Evolutionary conservation across 2,329 filamentous ascomycete species (phyloP), one percentile per base, ranked within the genome.

Genomic region (Penicillium sp.): DNA sequence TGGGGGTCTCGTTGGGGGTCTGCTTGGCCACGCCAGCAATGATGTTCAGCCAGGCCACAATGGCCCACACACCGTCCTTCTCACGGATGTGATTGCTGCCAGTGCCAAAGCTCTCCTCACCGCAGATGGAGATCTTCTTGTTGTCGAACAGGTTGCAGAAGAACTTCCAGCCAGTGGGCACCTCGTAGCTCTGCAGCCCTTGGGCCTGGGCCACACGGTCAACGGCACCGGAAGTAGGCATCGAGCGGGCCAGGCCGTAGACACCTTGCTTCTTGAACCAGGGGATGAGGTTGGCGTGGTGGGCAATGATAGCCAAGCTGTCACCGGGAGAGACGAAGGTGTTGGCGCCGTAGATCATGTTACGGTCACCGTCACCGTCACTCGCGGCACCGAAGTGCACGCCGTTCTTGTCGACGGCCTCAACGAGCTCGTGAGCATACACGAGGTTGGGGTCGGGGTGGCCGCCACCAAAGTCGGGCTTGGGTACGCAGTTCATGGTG

Each of bases 261-360:
- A 98, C 89, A 50, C 93, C 91, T 69, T 97, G 87, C 76, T 93
- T 90, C 79, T 91, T 85, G 82, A 98, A 98, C 77, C 95, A 98
- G 49, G 93, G 93, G 63, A 98, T 98, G 50, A 95, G 82, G 62
- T 95, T 82, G 59, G 93, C 89, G 69, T 98, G 86, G 77, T 98
- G 93, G 40, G 93, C 89, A 65, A 98, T 98, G 69, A 98, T 98
- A 65, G 93, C 93, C 63, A 98, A 78, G 64, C 89, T 95, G 77
- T 98, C 93, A 66, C 93, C 93, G 6, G 93, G 93, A 6, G 91
- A 97, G 52, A 98, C 93, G 66, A 98, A 98, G 36, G 86, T 84
- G 64, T 94, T 91, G 57, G 91, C 90, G 54, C 93, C 93, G 74
- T 98, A 98, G 67, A 98, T 98, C 93, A 98, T 98, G 82, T 98